Conservation (phyloP, 169 alveolate species). For the Theileria equi region DNA sequence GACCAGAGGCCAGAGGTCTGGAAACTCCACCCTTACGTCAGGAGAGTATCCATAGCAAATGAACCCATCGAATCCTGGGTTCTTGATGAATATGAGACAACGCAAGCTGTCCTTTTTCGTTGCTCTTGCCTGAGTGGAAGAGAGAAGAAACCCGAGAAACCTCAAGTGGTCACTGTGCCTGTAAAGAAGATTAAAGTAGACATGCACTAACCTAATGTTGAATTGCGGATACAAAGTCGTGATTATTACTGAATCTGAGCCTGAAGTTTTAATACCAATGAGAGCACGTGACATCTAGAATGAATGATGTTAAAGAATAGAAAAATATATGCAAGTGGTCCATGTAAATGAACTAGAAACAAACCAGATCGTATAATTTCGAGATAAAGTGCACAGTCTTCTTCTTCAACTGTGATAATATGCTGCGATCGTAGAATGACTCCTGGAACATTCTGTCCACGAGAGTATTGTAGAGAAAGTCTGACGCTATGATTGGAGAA, state of each 20-base stretch:
- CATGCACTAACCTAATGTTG: background rate
- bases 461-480: slow-evolving; percentile 12
- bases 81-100: slow-evolving; percentile 4
- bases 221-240: slow-evolving; percentile 45
- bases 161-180: background rate
- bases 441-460: slow-evolving; percentile 55
- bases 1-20: slow-evolving; percentile 63
- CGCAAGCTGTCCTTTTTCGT: background rate
- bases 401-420: slow-evolving; percentile 34
- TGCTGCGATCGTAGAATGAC: slow-evolving; percentile 46
- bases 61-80: slow-evolving; percentile 21
- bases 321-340: no score
- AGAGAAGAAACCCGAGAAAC: background rate
- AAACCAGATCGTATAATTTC: slow-evolving; percentile 17
- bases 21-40: slow-evolving; percentile 21
- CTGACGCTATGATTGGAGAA: background rate
- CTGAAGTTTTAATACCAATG: slow-evolving; percentile 17
- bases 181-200: background rate
- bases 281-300: slow-evolving; percentile 4
- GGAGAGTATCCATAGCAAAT: slow-evolving; percentile 47
- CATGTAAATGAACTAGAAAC: background rate
- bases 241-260: slow-evolving; percentile 21
- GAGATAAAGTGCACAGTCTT: slow-evolving; percentile 26
- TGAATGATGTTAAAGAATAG: background rate
- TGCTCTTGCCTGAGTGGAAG: slow-evolving; percentile 1